Conservation (phyloP, 225 moss, liverwort and hornwort species). For the Antitrichia curtipendula region DNA sequence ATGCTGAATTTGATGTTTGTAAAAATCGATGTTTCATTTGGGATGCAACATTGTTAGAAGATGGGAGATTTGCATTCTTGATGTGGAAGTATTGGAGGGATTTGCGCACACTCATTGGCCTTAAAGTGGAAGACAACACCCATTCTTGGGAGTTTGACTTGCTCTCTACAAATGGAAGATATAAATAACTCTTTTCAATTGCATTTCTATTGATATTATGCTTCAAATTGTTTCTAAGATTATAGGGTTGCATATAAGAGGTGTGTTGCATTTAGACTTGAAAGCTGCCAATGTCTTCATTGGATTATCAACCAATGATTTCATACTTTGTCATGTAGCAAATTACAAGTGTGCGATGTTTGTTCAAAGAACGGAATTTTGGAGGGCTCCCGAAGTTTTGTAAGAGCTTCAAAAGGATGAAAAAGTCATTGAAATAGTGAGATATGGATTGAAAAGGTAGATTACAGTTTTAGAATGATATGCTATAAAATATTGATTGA, state of each 20-base stretch:
- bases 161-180: too few species aligned
- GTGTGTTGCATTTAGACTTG: not conserved
- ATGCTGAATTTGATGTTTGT: too few species aligned
- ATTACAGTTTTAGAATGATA: not conserved
- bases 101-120: not conserved
- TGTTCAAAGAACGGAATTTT: not conserved
- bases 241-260: not conserved
- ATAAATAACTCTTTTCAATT: accelerated
- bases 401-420: not conserved
- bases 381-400: not conserved
- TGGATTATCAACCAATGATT: too few species aligned
- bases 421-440: not conserved
- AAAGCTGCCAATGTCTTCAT: not conserved
- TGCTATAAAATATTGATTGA: not conserved
- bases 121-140: accelerated
- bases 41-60: too few species aligned
- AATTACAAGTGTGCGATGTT: not conserved
- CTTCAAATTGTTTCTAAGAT: accelerated
- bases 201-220: accelerated
- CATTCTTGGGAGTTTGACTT: not conserved
- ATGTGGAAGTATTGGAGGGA: not conserved
- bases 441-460: not conserved
- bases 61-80: not conserved
- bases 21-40: too few species aligned
- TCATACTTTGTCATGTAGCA: too few species aligned